Evolutionary conservation across 2,329 filamentous ascomycete genomes (phyloP).

Genomic region (Fusarium sp.): DNA sequence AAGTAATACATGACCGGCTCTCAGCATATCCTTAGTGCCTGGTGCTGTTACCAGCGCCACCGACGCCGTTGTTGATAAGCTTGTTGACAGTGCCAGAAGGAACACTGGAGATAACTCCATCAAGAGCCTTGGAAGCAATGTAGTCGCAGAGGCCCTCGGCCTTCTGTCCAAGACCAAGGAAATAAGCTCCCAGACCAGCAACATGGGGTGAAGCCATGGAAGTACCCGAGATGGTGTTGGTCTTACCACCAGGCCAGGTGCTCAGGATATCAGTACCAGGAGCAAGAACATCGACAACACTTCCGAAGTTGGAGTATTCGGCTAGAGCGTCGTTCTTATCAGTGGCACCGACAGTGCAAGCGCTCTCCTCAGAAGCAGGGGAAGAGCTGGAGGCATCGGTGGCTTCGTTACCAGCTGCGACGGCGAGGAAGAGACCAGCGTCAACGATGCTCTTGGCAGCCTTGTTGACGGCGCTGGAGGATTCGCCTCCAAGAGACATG

Average conservation of each 20-base stretch:
- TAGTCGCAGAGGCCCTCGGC: constrained; percentile 40
- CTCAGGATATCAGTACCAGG: constrained; percentile 63
- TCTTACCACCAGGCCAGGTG: constrained; percentile 61
- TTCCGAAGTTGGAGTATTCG: constrained; percentile 67
- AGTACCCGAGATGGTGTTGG: constrained; percentile 59
- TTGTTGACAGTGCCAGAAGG: constrained; percentile 36
- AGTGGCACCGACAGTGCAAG: constrained; percentile 68
- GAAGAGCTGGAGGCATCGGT: constrained; percentile 60
- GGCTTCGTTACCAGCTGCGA: constrained; percentile 68
- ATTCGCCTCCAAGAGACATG: constrained; percentile 68
- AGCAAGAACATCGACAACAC: constrained; percentile 64
- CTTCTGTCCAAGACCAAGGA: constrained; percentile 54
- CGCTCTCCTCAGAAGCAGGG: constrained; percentile 62
- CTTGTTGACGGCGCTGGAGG: constrained; percentile 62
- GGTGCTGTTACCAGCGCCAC: constrained; percentile 1
- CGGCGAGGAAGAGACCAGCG: constrained; percentile 65
- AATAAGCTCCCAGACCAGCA: constrained; percentile 59
- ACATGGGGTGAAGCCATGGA: constrained; percentile 61
- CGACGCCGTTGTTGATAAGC: constrained; percentile 40
- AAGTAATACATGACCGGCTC: neutral
- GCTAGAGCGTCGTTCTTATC: constrained; percentile 57
- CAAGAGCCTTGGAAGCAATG: constrained; percentile 34
- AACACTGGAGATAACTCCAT: constrained; percentile 24
- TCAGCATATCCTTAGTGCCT: neutral
- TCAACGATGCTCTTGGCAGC: constrained; percentile 62